Evolutionary conservation across 441 rosid species (phyloP), one percentile per base, ranked within the genome.

Genomic region (Metrosideros polymorpha): DNA sequence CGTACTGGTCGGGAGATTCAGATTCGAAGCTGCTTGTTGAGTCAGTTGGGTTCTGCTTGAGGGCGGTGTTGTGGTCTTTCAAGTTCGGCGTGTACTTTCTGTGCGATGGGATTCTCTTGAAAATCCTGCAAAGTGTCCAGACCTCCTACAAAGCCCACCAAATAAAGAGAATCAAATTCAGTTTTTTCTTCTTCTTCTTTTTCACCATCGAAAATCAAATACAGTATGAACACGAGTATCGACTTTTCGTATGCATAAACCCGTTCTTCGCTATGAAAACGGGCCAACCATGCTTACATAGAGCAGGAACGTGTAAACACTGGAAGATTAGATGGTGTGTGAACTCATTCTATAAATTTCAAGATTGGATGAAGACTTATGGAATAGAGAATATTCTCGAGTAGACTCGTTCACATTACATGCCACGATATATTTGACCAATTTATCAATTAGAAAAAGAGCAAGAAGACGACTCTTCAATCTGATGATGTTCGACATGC

Each of bases 51-150:
- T 86, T 88, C 71, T 79, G 85, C n/a, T 61, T 86, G 84, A 52
- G 45, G 82, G n/a, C 27, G 82, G 82, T 57, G 57, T 22, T 43
- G 45, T 18, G 55, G 27, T 83, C 86, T 54, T 87, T 89, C 87
- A n/a, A 49, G 24, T 84, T 87, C 3, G 91, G 87, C 22, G 89
- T 66, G 90, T 88, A 89, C 90, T 90, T 92, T 30, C 85, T 93
- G 90, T 87, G 75, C 1, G 93, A 42, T 29, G 91, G 86, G 59
- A 85, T 57, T 88, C 94, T 87, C 85, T 89, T 92, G 89, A 93
- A 89, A 42, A 93, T 92, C 83, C 93, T 88, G 88, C 94, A 93
- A 1, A 93, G 92, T 30, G 94, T 93, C 94, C 93, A 92, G 17
- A 93, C 92, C 85, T 93, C 94, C 94, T 92, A 92, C 84, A 88